phyloP scores from a whole-genome alignment of 768 basidiomycete genomes.

The Filobasidium wieringae region DNA sequence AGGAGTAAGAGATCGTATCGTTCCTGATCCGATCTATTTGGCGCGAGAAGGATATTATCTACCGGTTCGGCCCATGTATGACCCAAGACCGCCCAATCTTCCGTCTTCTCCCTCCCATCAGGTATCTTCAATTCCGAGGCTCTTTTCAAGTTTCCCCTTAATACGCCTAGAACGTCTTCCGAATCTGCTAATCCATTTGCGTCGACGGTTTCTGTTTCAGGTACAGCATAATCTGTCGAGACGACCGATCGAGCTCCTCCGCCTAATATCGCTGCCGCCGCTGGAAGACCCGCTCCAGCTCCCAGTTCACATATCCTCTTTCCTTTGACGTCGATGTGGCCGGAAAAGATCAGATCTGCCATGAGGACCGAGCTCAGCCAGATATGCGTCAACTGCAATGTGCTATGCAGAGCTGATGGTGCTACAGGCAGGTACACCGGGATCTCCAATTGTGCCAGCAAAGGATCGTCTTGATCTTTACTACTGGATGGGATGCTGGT shows the following conservation, averaged over 20 bases:
- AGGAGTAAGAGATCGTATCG: slow-evolving; percentile 31
- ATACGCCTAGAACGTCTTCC: slow-evolving; percentile 5
- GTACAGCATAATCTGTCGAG: slow-evolving; percentile 31
- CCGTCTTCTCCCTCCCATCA: neutral
- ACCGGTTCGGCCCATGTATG: slow-evolving; percentile 30
- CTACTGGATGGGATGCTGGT: neutral
- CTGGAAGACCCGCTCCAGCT: slow-evolving; percentile 32
- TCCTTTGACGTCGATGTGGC: slow-evolving; percentile 3
- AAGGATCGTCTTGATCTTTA: too few species aligned
- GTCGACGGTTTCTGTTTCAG: neutral
- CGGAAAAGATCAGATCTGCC: slow-evolving; percentile 22
- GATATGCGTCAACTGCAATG: slow-evolving; percentile 30
- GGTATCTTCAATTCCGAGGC: neutral
- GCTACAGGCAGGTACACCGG: slow-evolving; percentile 25
- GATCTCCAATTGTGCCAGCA: slow-evolving; percentile 12
- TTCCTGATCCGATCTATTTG: neutral
- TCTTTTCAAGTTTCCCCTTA: slow-evolving; percentile 1
- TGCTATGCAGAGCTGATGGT: slow-evolving; percentile 26
- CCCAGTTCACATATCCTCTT: slow-evolving; percentile 29
- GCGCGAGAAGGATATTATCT: neutral
- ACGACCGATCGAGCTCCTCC: slow-evolving; percentile 15
- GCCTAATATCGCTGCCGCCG: slow-evolving; percentile 18
- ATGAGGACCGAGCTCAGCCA: slow-evolving; percentile 32
- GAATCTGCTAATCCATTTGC: neutral
- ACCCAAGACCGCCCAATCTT: slow-evolving; percentile 22